Conservation (phyloP, 495 filamentous ascomycete species). For the Penicillium samsonianum region DNA sequence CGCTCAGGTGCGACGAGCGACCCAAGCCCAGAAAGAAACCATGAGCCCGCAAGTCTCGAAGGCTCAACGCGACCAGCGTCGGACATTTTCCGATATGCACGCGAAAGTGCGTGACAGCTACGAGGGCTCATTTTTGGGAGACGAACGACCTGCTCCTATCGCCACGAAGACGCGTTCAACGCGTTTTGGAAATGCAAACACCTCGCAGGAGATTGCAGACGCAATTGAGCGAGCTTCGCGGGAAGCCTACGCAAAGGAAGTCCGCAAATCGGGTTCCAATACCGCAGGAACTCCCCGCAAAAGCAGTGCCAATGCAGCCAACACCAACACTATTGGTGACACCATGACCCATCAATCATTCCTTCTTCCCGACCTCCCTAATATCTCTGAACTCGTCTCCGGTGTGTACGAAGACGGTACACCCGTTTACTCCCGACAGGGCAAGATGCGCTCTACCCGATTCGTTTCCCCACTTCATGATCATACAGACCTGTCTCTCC, state of each 20-base stretch:
- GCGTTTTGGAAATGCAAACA: conserved; percentile 54
- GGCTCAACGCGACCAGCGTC: conserved; percentile 38
- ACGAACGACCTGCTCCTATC: conserved; percentile 53
- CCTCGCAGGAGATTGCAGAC: conserved; percentile 47
- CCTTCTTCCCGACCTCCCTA: conserved; percentile 66
- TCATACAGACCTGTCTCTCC: conserved; percentile 38
- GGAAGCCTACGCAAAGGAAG: conserved; percentile 42
- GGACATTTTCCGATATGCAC: conserved; percentile 56
- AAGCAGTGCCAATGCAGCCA: conserved; percentile 18
- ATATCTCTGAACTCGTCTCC: conserved; percentile 71
- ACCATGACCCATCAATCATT: conserved; percentile 59
- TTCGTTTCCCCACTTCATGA: conserved; percentile 53
- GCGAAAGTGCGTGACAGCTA: conserved; percentile 57
- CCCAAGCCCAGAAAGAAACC: conserved; percentile 49
- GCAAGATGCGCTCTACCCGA: conserved; percentile 54
- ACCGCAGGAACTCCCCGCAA: conserved; percentile 27
- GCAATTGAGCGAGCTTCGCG: conserved; percentile 47
- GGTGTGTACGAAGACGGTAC: conserved; percentile 67
- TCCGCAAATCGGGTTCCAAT: conserved; percentile 27
- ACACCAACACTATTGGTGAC: conserved; percentile 35
- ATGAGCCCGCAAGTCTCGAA: conserved; percentile 42
- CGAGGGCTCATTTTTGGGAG: conserved; percentile 52
- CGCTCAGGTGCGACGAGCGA: conserved; percentile 46
- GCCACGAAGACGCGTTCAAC: conserved; percentile 52
- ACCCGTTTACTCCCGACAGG: conserved; percentile 58